Evolutionary conservation across 139 green algal species (phyloP).

Genomic region (Microglena sp.): DNA sequence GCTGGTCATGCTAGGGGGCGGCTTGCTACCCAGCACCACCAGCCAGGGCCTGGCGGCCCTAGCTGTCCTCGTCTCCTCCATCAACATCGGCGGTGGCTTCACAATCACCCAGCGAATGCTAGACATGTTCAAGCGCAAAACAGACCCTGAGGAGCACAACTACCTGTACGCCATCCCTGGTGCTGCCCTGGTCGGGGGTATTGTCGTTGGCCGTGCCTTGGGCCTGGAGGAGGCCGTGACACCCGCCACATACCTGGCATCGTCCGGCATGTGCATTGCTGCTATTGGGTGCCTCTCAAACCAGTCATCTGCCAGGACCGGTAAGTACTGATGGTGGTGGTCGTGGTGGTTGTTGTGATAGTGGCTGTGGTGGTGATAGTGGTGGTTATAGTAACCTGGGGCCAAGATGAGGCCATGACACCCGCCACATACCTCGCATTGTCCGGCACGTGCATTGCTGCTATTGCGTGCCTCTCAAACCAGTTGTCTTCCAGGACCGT

Average conservation of each 20-base stretch:
- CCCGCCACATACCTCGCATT: too few species aligned
- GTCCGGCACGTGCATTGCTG: too few species aligned
- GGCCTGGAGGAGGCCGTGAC: conserved; percentile 31
- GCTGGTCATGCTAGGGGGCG: conserved; percentile 57
- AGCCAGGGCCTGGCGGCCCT: conserved; percentile 43
- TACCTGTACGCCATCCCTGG: conserved; percentile 54
- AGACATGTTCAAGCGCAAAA: conserved; percentile 80
- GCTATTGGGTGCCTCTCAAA: conserved; percentile 70
- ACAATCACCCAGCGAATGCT: conserved; percentile 81
- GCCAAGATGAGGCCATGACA: too few species aligned
- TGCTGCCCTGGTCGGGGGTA: conserved; percentile 61
- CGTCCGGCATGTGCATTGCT: conserved; percentile 62
- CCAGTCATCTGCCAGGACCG: conserved; percentile 64
- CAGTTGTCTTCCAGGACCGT: too few species aligned
- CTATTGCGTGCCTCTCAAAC: too few species aligned
- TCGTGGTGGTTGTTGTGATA: too few species aligned
- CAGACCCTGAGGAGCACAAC: conserved; percentile 66
- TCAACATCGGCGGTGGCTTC: conserved; percentile 87
- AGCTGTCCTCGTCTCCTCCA: conserved; percentile 55
- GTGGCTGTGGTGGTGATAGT: too few species aligned
- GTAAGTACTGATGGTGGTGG: too few species aligned
- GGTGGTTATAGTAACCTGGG: too few species aligned
- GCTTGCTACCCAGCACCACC: conserved; percentile 46
- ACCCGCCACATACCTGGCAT: conserved; percentile 59
- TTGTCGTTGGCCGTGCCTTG: conserved; percentile 47